Conservation (phyloP, 2,329 filamentous ascomycete genomes). For the Exserohilum turcica region DNA sequence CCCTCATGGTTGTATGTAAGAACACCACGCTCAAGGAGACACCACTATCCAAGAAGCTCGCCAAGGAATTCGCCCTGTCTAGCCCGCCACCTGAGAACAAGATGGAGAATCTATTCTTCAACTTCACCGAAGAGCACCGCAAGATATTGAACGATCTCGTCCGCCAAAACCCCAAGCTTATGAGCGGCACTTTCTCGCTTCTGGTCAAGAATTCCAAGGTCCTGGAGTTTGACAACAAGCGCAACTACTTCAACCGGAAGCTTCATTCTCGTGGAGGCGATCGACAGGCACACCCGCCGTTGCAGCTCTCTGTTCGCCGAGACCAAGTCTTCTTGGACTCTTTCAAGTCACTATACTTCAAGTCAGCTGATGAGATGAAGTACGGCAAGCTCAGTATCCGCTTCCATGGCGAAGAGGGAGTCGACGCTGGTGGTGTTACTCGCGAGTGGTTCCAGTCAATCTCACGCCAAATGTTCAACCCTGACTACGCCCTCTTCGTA, state of each 20-base stretch:
- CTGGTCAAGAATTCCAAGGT: slow-evolving; percentile 99
- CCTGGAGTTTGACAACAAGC: slow-evolving; percentile 98
- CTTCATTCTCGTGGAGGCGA: slow-evolving; percentile 78
- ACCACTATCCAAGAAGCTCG: slow-evolving; percentile 48
- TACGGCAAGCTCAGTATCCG: slow-evolving; percentile 97
- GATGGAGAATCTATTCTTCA: slow-evolving; percentile 93
- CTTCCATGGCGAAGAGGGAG: slow-evolving; percentile 96
- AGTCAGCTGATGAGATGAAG: slow-evolving; percentile 95
- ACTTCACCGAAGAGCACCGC: slow-evolving; percentile 94
- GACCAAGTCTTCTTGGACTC: slow-evolving; percentile 98
- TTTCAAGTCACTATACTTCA: slow-evolving; percentile 98
- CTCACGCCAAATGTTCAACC: slow-evolving; percentile 97
- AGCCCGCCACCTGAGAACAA: slow-evolving; percentile 79
- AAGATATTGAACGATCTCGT: slow-evolving; percentile 98
- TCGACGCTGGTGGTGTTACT: slow-evolving; percentile 95
- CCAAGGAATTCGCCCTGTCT: slow-evolving; percentile 72
- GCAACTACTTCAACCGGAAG: slow-evolving; percentile 96
- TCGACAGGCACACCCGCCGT: slow-evolving; percentile 69
- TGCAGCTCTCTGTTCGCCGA: slow-evolving; percentile 88
- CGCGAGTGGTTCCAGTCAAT: slow-evolving; percentile 99
- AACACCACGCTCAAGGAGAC: slow-evolving; percentile 83
- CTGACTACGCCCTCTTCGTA: slow-evolving; percentile 94
- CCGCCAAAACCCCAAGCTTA: slow-evolving; percentile 93
- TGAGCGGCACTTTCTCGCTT: slow-evolving; percentile 96
- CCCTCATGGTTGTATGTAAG: slow-evolving; percentile 99